phyloP scores from a whole-genome alignment of 345 rosid genomes.

The Fremontodendron californicum region DNA sequence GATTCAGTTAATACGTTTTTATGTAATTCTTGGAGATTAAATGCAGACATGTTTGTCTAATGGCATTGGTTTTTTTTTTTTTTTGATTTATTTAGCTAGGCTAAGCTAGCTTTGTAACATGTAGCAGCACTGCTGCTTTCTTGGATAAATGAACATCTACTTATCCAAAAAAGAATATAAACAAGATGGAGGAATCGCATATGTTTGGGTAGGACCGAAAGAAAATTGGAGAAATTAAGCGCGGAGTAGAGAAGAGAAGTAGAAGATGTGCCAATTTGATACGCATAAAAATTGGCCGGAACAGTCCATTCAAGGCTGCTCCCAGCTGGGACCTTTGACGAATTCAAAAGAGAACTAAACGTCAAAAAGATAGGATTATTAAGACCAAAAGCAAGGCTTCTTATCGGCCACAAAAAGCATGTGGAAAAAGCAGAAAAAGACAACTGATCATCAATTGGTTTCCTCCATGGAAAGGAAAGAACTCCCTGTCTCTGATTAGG shows the following conservation, averaged over 20 bases:
- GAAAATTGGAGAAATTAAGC: neutral
- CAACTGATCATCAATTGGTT: neutral
- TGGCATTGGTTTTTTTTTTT: too few species aligned
- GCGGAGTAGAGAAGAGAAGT: too few species aligned
- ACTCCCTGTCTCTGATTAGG: neutral
- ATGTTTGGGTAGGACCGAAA: neutral
- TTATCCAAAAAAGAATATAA: too few species aligned
- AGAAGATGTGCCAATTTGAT: neutral
- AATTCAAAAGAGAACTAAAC: slow-evolving; percentile 1
- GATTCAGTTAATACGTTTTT: too few species aligned
- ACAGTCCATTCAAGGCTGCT: neutral
- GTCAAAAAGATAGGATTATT: neutral
- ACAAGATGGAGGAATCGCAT: neutral
- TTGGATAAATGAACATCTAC: too few species aligned
- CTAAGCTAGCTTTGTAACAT: too few species aligned
- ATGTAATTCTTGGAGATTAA: too few species aligned
- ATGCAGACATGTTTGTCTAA: too few species aligned
- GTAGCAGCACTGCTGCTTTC: too few species aligned
- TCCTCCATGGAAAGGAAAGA: neutral
- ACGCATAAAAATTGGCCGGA: neutral
- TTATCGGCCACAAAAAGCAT: neutral
- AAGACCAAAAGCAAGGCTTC: neutral
- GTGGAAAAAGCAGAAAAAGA: neutral
- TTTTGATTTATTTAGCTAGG: too few species aligned
- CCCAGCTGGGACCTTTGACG: slow-evolving; percentile 6